Conservation (phyloP, 2,329 filamentous ascomycete genomes). For the Ceratocystis cubensis region DNA sequence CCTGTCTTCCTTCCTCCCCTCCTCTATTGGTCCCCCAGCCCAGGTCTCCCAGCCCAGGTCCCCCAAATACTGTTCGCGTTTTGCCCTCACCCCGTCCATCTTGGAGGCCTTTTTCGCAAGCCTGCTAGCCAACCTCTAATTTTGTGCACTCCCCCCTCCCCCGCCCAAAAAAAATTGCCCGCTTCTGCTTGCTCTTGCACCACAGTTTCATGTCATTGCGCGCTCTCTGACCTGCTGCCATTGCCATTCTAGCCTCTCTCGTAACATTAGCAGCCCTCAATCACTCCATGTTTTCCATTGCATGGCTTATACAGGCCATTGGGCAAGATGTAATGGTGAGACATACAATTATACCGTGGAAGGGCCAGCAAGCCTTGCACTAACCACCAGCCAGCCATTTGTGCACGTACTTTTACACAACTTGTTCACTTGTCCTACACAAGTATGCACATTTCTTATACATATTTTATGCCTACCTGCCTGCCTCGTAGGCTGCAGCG, state of each 20-base stretch:
- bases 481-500: not conserved
- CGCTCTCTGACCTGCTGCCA: conserved; percentile 2
- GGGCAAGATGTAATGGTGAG: not conserved
- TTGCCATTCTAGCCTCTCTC: not conserved
- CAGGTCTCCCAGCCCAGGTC: not conserved
- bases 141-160: not conserved
- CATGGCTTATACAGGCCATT: not conserved
- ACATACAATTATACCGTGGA: not conserved
- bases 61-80: not conserved
- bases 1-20: not conserved
- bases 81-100: not conserved
- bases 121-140: not conserved
- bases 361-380: not conserved
- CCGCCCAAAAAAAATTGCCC: not conserved
- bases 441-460: not conserved
- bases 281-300: not conserved
- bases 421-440: not conserved
- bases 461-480: not conserved
- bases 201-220: conserved; percentile 9
- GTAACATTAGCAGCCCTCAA: not conserved
- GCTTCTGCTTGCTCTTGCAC: conserved; percentile 1
- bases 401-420: not conserved
- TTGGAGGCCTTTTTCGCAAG: not conserved
- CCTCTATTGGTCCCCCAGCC: not conserved
- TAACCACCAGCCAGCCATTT: not conserved